Evolutionary conservation across 345 rosid species (phyloP).

Genomic region (Populus simonii): DNA sequence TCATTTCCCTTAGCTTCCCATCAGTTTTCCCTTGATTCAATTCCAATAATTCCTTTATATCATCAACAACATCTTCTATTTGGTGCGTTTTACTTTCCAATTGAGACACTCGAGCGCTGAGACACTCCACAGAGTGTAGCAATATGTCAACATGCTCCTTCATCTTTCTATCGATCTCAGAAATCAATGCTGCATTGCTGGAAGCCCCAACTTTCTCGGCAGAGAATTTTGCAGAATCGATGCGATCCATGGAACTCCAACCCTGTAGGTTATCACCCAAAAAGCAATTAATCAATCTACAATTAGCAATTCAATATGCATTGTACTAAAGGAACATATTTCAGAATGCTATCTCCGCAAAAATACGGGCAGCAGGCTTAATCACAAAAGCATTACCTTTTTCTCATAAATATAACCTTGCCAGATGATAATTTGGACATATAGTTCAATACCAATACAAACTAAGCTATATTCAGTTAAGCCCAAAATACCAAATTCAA

Average conservation of each 20-base stretch:
- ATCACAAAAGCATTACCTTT: neutral
- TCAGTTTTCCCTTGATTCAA: slow-evolving; percentile 43
- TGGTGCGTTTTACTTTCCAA: slow-evolving; percentile 42
- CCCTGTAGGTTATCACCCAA: slow-evolving; percentile 14
- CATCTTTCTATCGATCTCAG: slow-evolving; percentile 42
- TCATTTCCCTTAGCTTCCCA: slow-evolving; percentile 48
- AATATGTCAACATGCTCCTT: slow-evolving; percentile 40
- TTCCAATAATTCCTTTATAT: slow-evolving; percentile 39
- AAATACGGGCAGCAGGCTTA: neutral
- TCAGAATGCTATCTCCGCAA: too few relatives aligned
- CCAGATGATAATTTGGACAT: neutral
- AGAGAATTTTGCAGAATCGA: slow-evolving; percentile 15
- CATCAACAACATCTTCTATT: slow-evolving; percentile 42
- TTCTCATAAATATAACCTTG: neutral
- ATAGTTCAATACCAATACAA: neutral
- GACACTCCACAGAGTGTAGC: slow-evolving; percentile 39
- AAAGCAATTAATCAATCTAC: neutral
- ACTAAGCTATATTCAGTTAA: neutral
- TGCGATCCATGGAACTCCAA: slow-evolving; percentile 21
- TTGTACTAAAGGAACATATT: neutral
- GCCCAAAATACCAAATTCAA: neutral
- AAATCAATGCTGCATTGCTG: slow-evolving; percentile 28
- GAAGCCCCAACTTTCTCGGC: slow-evolving; percentile 17
- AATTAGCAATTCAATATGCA: neutral
- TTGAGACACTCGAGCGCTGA: slow-evolving; percentile 45